Percentiles rank a stretch among this genome's conserved stretches.
Conservation (phyloP, 345 rosid genomes). For the Citrus trifoliata region DNA sequence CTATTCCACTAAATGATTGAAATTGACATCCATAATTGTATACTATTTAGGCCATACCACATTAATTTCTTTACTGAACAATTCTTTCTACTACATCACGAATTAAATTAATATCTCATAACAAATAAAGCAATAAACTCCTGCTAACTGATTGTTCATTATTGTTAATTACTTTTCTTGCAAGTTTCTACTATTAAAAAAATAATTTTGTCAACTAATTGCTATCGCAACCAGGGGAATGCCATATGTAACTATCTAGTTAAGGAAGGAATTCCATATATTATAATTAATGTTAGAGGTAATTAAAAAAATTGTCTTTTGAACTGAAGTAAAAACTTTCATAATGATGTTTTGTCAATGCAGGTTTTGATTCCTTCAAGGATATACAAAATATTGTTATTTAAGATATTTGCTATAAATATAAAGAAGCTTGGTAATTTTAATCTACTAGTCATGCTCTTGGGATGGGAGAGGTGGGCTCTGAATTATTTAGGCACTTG, state of each 20-base stretch:
- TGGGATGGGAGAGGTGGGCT: not conserved
- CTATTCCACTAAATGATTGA: too few relatives aligned
- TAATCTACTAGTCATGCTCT: conserved; percentile 17
- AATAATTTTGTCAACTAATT: not conserved
- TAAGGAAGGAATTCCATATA: not conserved
- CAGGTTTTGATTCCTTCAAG: not conserved
- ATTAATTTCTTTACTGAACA: too few relatives aligned
- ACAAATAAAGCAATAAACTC: too few relatives aligned
- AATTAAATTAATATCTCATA: too few relatives aligned
- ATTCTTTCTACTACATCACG: too few relatives aligned
- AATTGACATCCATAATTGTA: too few relatives aligned
- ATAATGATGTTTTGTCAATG: not conserved
- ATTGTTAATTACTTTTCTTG: too few relatives aligned
- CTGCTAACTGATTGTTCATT: too few relatives aligned
- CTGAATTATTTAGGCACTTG: too few relatives aligned
- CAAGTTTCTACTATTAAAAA: not conserved
- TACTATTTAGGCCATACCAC: too few relatives aligned
- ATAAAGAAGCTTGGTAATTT: conserved; percentile 11
- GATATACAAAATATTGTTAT: not conserved
- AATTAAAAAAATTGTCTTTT: too few relatives aligned
- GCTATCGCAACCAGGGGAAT: not conserved
- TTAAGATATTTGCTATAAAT: conserved; percentile 16
- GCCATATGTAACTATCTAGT: not conserved
- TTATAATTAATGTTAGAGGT: conserved; percentile 16
- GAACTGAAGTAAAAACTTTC: not conserved